Evolutionary conservation across 768 basidiomycete genomes (phyloP).

Genomic region (Calocera viscosa): DNA sequence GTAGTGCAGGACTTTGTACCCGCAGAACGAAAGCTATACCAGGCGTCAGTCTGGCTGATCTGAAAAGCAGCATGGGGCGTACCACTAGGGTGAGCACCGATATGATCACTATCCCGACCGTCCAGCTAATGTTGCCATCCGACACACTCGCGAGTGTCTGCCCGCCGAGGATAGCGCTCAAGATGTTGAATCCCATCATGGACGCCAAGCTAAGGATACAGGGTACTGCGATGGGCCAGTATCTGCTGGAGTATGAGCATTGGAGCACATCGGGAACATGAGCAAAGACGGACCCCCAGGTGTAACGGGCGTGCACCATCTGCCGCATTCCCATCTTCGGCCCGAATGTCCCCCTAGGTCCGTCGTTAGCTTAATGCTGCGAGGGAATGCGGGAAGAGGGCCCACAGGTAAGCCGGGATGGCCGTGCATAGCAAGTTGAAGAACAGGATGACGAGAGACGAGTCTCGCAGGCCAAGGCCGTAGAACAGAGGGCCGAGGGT

Average conservation of each 20-base stretch:
- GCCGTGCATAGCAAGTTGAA: slow-evolving; percentile 50
- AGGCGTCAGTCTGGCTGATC: neutral
- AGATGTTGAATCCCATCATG: slow-evolving; percentile 50
- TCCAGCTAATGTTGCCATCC: slow-evolving; percentile 39
- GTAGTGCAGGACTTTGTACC: slow-evolving; percentile 50
- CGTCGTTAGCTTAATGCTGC: neutral
- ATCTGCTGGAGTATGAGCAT: slow-evolving; percentile 29
- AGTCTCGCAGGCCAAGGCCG: slow-evolving; percentile 47
- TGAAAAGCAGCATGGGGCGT: slow-evolving; percentile 20
- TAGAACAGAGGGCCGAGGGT: slow-evolving; percentile 54
- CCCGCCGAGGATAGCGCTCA: slow-evolving; percentile 57
- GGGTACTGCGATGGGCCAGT: slow-evolving; percentile 42
- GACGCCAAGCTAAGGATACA: slow-evolving; percentile 48
- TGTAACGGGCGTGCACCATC: slow-evolving; percentile 62
- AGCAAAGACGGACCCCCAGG: slow-evolving; percentile 38
- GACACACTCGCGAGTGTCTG: slow-evolving; percentile 51
- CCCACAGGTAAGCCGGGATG: slow-evolving; percentile 51
- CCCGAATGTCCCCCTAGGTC: slow-evolving; percentile 49
- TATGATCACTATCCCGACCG: slow-evolving; percentile 71
- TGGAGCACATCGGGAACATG: slow-evolving; percentile 26
- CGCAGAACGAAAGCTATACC: slow-evolving; percentile 49
- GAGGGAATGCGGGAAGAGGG: slow-evolving; percentile 15
- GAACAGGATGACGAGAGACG: slow-evolving; percentile 52
- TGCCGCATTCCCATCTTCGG: slow-evolving; percentile 69
- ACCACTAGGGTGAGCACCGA: slow-evolving; percentile 51